Evolutionary conservation across 305 asterid genomes (phyloP), one percentile per base, ranked within the genome.

Genomic region (Fraxinus nigra): DNA sequence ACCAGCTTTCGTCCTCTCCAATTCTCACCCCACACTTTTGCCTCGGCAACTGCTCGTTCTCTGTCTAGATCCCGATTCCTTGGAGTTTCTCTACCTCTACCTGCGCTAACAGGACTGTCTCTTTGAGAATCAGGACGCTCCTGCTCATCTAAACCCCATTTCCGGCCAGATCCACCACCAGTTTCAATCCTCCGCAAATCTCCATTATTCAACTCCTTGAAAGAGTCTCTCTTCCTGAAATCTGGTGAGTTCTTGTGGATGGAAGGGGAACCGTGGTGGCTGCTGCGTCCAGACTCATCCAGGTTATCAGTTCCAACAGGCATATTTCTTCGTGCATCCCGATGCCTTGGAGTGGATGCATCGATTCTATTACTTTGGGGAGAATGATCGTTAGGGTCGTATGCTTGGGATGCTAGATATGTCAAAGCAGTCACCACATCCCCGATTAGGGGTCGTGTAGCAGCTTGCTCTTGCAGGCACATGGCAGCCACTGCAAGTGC

Each of bases 381-480:
- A 30, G 84, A 32, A 18, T 87, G 87, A 32, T 91, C 88, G 78
- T 85, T 92, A 1, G 93, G 94, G 77, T 94, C 98, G 6, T 91
- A 94, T 13, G 92, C 87, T 85, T 95, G 98, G 67, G 97, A 90
- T 16, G 98, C 98, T 24, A 95, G 84, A 78, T 95, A 95, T 0
- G 97, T 76, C 84, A 95, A 84, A 2, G 98, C 98, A n/a, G 98
- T 93, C 87, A 95, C 98, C 3, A 95, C 97, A 22, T 95, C 98
- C 59, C 97, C 98, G 2, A 95, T 95, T 13, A 93, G 88, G 34
- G 98, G 98, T 33, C 98, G 85, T 26, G 98, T 92, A 48, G 98
- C 94, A 14, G 98, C 98, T 87, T 95, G 98, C 87, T 95, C 98
- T 84, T 95, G 98, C 87, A 95, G 86, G 92, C 98, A 95, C 98